These are phyloP conservation scores for Pseudonectria foliicola DNA, from an alignment of 2,329 filamentous ascomycete species.

Conservation along the genomic window DNA sequence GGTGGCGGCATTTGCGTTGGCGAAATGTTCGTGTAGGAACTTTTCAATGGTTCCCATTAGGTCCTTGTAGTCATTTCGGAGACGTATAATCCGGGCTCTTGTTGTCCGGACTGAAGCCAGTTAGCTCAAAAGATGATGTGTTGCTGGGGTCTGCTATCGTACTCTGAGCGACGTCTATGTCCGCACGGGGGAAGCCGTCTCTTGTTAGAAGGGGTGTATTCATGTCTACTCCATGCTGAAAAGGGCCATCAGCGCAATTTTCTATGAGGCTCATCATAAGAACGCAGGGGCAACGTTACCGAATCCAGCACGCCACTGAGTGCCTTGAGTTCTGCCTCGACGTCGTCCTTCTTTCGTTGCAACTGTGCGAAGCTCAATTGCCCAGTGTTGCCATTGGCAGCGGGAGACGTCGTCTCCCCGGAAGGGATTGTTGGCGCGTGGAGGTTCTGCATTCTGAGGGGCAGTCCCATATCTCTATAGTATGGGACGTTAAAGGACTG, in stretches of 20 bases:
- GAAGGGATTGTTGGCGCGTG: slow-evolving; percentile 59
- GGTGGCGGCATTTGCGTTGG: slow-evolving; percentile 52
- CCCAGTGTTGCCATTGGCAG: slow-evolving; percentile 53
- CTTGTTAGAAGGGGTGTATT: slow-evolving; percentile 76
- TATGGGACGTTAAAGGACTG: not conserved
- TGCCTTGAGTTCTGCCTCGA: slow-evolving; percentile 82
- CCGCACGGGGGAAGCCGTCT: slow-evolving; percentile 86
- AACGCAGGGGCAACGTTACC: slow-evolving; percentile 42
- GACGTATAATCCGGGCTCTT: slow-evolving; percentile 75
- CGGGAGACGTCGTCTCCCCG: slow-evolving; percentile 60
- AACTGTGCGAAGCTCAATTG: slow-evolving; percentile 71
- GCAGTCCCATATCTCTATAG: slow-evolving; percentile 8
- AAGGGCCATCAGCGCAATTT: slow-evolving; percentile 12
- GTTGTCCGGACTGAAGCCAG: slow-evolving; percentile 74
- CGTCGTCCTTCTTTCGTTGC: slow-evolving; percentile 72
- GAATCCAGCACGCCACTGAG: slow-evolving; percentile 83
- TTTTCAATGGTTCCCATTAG: slow-evolving; percentile 80
- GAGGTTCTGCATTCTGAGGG: slow-evolving; percentile 43
- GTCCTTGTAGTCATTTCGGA: slow-evolving; percentile 89
- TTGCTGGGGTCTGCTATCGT: slow-evolving; percentile 24
- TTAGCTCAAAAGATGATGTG: slow-evolving; percentile 11
- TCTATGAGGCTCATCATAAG: not conserved
- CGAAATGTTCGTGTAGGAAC: slow-evolving; percentile 84
- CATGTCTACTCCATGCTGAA: slow-evolving; percentile 88
- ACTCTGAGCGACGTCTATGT: slow-evolving; percentile 95